Evolutionary conservation across 2,329 filamentous ascomycete genomes (phyloP), one percentile per base, ranked within the genome.

Genomic region (Colletotrichum liriopes): DNA sequence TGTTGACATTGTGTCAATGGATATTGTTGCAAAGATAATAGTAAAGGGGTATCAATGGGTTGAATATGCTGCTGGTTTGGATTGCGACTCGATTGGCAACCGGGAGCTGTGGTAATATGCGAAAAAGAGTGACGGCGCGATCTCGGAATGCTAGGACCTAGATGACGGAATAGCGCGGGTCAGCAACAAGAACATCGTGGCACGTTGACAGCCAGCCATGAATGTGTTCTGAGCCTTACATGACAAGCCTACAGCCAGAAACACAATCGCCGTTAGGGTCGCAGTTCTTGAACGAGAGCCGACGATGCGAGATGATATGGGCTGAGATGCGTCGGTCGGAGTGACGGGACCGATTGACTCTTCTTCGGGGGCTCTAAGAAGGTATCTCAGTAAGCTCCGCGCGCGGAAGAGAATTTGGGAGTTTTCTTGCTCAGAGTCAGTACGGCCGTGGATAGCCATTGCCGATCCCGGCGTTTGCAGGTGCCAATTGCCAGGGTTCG

Each of bases 1-100:
- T 73, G 88, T 90, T 58, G 88, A 83, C 88, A 90, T 90, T 52
- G 62, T 74, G 66, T 56, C 67, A 41, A 35, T 49, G 5, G 9
- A 23, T 32, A 32, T 35, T 37, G 32, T 55, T 51, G 65, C 61
- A 47, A 16, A 37, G 18, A 43, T 26, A 56, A 63, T 45, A 47
- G 29, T 26, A 35, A 37, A 16, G 14, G 35, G 26, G n/a, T 72
- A 47, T 60, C 54, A 41, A 41, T 5, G 20, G 65, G 23, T n/a
- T 20, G n/a, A 39, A 47, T 37, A 45, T 39, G 45, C 35, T 32
- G 23, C 58, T 26, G 12, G 9, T 20, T 29, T 35, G 45, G 37
- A 54, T 43, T 16, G 32, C 37, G 66, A n/a, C 32, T 56, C 41
- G 39, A 61, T 41, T n/a, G n/a, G 55, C 59, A 37, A 29, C 65